phyloP scores from a whole-genome alignment of 768 basidiomycete genomes.

The Suillus placidus region DNA sequence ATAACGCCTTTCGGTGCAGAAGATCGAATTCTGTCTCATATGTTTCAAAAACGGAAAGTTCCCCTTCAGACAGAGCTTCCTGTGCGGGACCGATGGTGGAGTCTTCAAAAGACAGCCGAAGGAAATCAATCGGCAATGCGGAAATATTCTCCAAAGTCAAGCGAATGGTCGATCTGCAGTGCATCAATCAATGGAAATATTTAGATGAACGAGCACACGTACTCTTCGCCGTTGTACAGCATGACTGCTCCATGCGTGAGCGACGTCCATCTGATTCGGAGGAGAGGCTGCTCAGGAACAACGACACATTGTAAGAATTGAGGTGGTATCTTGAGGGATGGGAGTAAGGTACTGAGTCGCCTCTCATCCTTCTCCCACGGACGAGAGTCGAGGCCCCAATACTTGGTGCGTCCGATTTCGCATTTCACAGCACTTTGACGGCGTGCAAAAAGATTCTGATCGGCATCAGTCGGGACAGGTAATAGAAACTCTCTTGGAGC shows the following conservation, averaged over 20 bases:
- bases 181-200: slow-evolving; percentile 14
- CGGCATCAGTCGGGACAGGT: slow-evolving; percentile 71
- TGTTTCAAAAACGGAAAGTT: slow-evolving; percentile 78
- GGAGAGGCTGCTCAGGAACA: slow-evolving; percentile 82
- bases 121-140: slow-evolving; percentile 76
- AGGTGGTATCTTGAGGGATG: slow-evolving; percentile 30
- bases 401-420: slow-evolving; percentile 74
- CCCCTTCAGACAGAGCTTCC: slow-evolving; percentile 76
- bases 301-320: slow-evolving; percentile 81
- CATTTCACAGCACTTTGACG: slow-evolving; percentile 62
- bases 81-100: slow-evolving; percentile 81
- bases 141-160: slow-evolving; percentile 93
- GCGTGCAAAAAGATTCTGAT: slow-evolving; percentile 61
- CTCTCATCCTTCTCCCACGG: slow-evolving; percentile 57
- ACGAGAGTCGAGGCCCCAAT: slow-evolving; percentile 70
- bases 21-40: slow-evolving; percentile 91
- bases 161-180: slow-evolving; percentile 73
- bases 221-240: slow-evolving; percentile 96
- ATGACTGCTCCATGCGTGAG: slow-evolving; percentile 92
- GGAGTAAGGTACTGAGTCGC: slow-evolving; percentile 35
- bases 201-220: slow-evolving; percentile 27
- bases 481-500: slow-evolving; percentile 70
- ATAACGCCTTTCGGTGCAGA: slow-evolving; percentile 76
- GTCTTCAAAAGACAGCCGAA: slow-evolving; percentile 88
- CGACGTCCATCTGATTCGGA: slow-evolving; percentile 86